Base-by-base conservation (phyloP, 1,284 basidiomycete species). In the Pascua guehoae region DNA sequence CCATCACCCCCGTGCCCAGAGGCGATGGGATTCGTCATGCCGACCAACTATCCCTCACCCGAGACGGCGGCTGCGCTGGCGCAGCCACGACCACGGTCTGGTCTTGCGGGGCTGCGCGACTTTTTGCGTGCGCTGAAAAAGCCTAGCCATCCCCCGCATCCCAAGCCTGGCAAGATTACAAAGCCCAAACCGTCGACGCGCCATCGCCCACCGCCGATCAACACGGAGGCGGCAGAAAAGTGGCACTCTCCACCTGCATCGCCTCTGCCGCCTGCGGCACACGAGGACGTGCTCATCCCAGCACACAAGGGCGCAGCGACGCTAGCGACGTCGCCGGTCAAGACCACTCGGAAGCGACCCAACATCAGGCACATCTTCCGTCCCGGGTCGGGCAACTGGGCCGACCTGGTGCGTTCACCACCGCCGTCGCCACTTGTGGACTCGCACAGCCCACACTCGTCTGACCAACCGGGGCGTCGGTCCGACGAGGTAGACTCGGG, bases 61-160 rank as follows among this genome's bases (percentile, higher is more conserved):
- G 45, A 44, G 16, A 66, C 69, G 16, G 66, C 67, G 8, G 51
- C 56, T 5, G 47, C 49, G 7, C 56, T 68, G 1, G 63, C 64
- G 0, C 53, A 56, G 43, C 54, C 53, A 4, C 54, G 58, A 17
- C 59, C 54, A 11, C 56, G 64, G 11, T 66, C 64, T 4, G 72
- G 73, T 8, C 53, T 75, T 16, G 69, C 72, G 0, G 74, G 75
- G 0, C 48, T 77, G 49, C 70, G 68, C 41, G 71, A 73, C 41
- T 75, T 77, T 54, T 54, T 76, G 12, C 57, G 66, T 5, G 63
- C 64, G 4, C 57, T 74, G 49, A 65, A 18, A n/a, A n/a, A 40
- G 24, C 39, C 45, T 5, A 3, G 4, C 24, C 24, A 32, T 32
- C 24, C 24, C 24, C 24, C 24, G 24, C 24, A 32, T 3, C 24